Percentiles rank a stretch among this genome's conserved stretches.
Conservation (phyloP, 2,329 filamentous ascomycete genomes). For the Hortaea werneckii region DNA sequence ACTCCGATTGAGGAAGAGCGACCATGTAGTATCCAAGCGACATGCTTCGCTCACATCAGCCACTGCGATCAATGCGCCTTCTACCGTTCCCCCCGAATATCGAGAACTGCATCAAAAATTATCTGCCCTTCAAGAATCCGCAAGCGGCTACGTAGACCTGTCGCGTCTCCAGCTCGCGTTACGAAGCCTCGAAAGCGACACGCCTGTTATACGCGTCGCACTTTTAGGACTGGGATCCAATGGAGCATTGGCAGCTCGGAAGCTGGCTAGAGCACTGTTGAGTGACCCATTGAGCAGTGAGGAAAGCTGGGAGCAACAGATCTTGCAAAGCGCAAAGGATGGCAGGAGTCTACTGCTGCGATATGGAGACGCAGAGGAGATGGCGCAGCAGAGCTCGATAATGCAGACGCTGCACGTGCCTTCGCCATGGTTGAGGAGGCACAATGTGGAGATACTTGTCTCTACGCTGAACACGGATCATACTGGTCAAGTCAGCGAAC, state of each 20-base stretch:
- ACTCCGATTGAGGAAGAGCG: neutral
- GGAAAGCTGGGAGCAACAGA: constrained; percentile 33
- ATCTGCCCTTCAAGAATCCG: constrained; percentile 49
- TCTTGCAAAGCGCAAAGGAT: constrained; percentile 25
- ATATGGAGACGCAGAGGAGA: constrained; percentile 45
- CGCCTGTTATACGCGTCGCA: constrained; percentile 46
- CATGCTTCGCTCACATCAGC: constrained; percentile 37
- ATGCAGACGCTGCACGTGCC: constrained; percentile 53
- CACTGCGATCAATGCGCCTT: constrained; percentile 44
- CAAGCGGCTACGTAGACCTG: constrained; percentile 54
- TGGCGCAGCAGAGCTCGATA: constrained; percentile 38
- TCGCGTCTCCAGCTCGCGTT: constrained; percentile 62
- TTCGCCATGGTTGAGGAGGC: constrained; percentile 49
- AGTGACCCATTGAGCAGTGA: constrained; percentile 36
- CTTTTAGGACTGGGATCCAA: constrained; percentile 29
- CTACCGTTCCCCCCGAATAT: constrained; percentile 42
- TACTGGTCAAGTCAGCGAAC: constrained; percentile 12
- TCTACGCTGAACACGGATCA: constrained; percentile 41
- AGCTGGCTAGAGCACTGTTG: constrained; percentile 53
- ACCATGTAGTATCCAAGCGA: neutral
- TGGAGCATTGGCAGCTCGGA: constrained; percentile 45
- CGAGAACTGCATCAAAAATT: constrained; percentile 51
- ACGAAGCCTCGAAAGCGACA: constrained; percentile 48
- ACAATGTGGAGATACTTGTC: constrained; percentile 55
- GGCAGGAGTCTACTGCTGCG: constrained; percentile 32